Percentiles rank a stretch among this genome's conserved stretches.
Evolutionary conservation across 805 yeast species (phyloP).

Genomic region (Saturnispora quitensis): DNA sequence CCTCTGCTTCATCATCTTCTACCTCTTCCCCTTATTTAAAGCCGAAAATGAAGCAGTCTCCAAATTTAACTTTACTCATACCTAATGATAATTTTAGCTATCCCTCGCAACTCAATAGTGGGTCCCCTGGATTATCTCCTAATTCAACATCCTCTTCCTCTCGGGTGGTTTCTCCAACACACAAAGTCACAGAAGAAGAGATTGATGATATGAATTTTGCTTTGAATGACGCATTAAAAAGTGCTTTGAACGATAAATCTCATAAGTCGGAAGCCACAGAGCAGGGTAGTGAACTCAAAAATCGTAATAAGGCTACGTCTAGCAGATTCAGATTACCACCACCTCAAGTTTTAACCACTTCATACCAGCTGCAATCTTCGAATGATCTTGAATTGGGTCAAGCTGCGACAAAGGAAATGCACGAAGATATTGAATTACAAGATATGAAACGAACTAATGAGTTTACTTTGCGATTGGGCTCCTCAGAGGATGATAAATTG

Average conservation of each 20-base stretch:
- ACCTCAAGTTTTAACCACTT: neutral
- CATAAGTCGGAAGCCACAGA: neutral
- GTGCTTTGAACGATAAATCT: constrained; percentile 5
- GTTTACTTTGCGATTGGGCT: neutral
- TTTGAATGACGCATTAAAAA: constrained; percentile 9
- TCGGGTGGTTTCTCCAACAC: neutral
- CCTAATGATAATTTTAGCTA: neutral
- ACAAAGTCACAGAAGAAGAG: constrained; percentile 1
- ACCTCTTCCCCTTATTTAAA: neutral
- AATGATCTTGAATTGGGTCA: constrained; percentile 2
- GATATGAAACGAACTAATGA: neutral
- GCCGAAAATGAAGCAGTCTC: neutral
- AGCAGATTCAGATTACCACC: neutral
- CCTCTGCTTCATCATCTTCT: neutral
- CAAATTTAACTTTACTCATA: neutral
- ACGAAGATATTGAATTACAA: constrained; percentile 2
- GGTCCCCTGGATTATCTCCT: neutral
- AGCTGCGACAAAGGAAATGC: neutral
- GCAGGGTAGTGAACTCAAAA: neutral
- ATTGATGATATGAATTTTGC: constrained; percentile 8
- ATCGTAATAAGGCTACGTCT: neutral
- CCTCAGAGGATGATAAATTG: neutral
- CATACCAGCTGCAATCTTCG: neutral
- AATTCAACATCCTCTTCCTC: neutral
- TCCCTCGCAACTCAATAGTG: neutral